Evolutionary conservation across 495 filamentous ascomycete species (phyloP).

Genomic region (Tricharina praecox): DNA sequence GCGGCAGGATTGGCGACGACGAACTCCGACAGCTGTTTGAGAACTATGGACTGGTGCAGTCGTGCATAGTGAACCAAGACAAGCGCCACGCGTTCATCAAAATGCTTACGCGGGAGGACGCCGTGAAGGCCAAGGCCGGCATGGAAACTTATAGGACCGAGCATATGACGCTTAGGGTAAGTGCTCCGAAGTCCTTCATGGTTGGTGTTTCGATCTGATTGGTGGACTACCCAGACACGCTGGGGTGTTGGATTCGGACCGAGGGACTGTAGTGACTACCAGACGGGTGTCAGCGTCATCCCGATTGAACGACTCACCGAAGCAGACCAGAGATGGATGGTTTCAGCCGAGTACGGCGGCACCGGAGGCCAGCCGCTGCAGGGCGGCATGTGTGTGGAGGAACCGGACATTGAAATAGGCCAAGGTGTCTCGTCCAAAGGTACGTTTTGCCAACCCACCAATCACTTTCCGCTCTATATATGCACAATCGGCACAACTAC

Average conservation of each 20-base stretch:
- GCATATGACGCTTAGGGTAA: constrained; percentile 63
- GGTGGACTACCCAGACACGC: constrained; percentile 46
- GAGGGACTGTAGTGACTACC: constrained; percentile 92
- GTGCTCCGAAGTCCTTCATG: constrained; percentile 23
- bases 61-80: constrained; percentile 92
- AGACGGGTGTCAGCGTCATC: constrained; percentile 79
- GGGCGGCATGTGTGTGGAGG: constrained; percentile 74
- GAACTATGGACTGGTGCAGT: constrained; percentile 74
- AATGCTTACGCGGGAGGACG: constrained; percentile 78
- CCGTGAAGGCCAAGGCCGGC: constrained; percentile 64
- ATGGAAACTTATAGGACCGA: constrained; percentile 66
- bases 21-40: constrained; percentile 64
- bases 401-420: constrained; percentile 96
- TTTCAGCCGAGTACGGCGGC: constrained; percentile 83
- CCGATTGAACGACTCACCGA: constrained; percentile 84
- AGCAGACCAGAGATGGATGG: constrained; percentile 92
- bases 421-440: constrained; percentile 85
- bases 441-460: constrained; percentile 5
- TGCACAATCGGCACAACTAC: constrained; percentile 1
- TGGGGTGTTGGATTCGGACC: constrained; percentile 98
- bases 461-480: background rate
- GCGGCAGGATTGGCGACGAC: constrained; percentile 55
- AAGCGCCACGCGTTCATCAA: constrained; percentile 98
- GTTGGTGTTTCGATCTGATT: constrained; percentile 19
- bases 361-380: constrained; percentile 71